These are phyloP conservation scores for Amaranthus cruentus DNA, from an alignment of 148 eudicot genomes.

Conservation along the genomic window DNA sequence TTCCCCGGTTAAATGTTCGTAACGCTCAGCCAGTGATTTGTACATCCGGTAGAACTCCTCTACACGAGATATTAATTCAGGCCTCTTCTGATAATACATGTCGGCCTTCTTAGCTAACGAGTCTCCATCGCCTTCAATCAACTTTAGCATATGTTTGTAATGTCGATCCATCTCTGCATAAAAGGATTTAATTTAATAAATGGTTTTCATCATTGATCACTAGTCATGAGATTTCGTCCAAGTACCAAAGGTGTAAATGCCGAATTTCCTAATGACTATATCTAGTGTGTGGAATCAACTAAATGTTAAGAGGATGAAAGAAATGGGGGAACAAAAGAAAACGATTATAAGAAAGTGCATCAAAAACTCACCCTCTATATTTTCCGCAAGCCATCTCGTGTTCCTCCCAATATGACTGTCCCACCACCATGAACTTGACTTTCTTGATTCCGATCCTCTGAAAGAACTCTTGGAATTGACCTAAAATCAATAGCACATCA, in stretches of 20 bases:
- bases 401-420: slow-evolving; percentile 77
- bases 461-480: slow-evolving; percentile 18
- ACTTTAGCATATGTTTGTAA: slow-evolving; percentile 60
- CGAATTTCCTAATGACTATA: not conserved
- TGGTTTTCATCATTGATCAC: no score
- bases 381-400: slow-evolving; percentile 73
- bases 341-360: slow-evolving; percentile 7
- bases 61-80: slow-evolving; percentile 61
- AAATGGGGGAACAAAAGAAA: not conserved
- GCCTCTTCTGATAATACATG: slow-evolving; percentile 81
- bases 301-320: not conserved
- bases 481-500: slow-evolving; percentile 16
- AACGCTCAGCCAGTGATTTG: slow-evolving; percentile 76
- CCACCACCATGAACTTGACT: slow-evolving; percentile 84
- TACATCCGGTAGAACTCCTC: slow-evolving; percentile 84
- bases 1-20: slow-evolving; percentile 71
- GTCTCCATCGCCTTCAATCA: slow-evolving; percentile 89
- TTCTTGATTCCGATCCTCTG: slow-evolving; percentile 29
- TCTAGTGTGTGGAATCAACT: not conserved
- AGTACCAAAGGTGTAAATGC: not conserved
- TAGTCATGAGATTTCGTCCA: not conserved
- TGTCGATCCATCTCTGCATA: slow-evolving; percentile 66
- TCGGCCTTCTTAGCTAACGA: slow-evolving; percentile 85
- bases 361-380: slow-evolving; percentile 60
- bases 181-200: not conserved